Evolutionary conservation across 2,329 filamentous ascomycete genomes (phyloP).

Genomic region (Alternaria triticimaculans): DNA sequence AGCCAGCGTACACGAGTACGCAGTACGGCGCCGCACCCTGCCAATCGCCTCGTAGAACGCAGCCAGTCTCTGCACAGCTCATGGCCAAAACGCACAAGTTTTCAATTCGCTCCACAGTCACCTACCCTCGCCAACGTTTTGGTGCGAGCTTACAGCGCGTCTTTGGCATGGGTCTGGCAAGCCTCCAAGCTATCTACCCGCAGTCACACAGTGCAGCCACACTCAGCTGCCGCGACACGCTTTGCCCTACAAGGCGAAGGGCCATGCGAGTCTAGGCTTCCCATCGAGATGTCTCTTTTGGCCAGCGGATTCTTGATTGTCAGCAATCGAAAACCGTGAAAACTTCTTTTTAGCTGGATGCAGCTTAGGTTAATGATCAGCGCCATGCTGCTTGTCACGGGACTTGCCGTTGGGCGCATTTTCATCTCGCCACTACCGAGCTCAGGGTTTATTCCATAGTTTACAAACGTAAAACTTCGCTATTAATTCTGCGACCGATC

Average conservation of each 20-base stretch:
- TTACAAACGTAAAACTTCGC: constrained; percentile 1
- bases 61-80: not conserved
- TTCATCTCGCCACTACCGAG: not conserved
- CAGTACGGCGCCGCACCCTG: constrained; percentile 1
- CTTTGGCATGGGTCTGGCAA: not conserved
- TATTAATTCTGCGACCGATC: constrained; percentile 3
- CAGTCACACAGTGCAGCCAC: constrained; percentile 2
- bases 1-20: not conserved
- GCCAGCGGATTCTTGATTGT: not conserved
- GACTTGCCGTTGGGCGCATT: not conserved
- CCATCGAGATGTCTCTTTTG: not conserved
- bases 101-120: not conserved
- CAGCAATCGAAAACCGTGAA: not conserved
- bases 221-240: constrained; percentile 7
- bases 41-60: not conserved
- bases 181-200: not conserved
- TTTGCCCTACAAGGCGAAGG: not conserved
- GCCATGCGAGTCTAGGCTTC: constrained; percentile 8
- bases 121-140: not conserved
- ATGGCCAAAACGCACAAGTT: not conserved
- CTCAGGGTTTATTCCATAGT: not conserved
- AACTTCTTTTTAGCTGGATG: constrained; percentile 1
- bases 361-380: not conserved
- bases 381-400: not conserved
- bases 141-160: not conserved